Conservation (phyloP, 805 yeast species). For the Scheffersomyces lignosus region DNA sequence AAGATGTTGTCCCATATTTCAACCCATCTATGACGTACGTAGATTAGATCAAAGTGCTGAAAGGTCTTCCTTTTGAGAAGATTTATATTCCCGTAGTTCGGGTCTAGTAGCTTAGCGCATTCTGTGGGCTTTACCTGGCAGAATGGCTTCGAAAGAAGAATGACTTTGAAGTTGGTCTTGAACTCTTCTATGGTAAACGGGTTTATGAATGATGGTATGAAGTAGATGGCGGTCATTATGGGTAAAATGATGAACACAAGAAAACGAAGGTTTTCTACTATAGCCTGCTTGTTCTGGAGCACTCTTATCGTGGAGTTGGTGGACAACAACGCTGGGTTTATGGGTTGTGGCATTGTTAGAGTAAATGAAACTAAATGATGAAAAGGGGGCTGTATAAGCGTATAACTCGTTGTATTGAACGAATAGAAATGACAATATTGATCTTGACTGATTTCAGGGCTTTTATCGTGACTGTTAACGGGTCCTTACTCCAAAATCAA, state of each 20-base stretch:
- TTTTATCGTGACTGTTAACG: no score
- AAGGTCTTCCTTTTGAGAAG: slow-evolving; percentile 5
- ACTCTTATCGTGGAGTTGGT: no score
- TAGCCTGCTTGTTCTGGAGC: not conserved
- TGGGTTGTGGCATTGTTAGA: not conserved
- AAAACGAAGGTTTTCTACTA: slow-evolving; percentile 5
- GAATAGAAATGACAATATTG: no score
- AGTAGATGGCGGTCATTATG: slow-evolving; percentile 5
- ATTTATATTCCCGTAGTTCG: slow-evolving; percentile 1
- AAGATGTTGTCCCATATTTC: slow-evolving; percentile 3
- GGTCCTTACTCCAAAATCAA: no score
- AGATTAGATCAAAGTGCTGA: slow-evolving; percentile 15
- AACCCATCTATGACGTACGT: slow-evolving; percentile 12
- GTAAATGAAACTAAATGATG: no score
- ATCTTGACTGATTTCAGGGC: no score
- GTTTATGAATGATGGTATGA: slow-evolving; percentile 11
- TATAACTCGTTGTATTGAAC: no score
- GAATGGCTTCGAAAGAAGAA: slow-evolving; percentile 11
- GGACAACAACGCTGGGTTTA: not conserved
- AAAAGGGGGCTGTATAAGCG: no score
- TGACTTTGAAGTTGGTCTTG: slow-evolving; percentile 11
- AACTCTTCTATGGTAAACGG: slow-evolving; percentile 14
- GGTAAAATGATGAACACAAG: slow-evolving; percentile 8
- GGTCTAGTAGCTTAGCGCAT: slow-evolving; percentile 3
- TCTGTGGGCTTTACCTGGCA: slow-evolving; percentile 13